Evolutionary conservation across 108 stramenopile genomes (phyloP), one percentile per base, ranked within the genome.

Genomic region (Nitzschia sp.): DNA sequence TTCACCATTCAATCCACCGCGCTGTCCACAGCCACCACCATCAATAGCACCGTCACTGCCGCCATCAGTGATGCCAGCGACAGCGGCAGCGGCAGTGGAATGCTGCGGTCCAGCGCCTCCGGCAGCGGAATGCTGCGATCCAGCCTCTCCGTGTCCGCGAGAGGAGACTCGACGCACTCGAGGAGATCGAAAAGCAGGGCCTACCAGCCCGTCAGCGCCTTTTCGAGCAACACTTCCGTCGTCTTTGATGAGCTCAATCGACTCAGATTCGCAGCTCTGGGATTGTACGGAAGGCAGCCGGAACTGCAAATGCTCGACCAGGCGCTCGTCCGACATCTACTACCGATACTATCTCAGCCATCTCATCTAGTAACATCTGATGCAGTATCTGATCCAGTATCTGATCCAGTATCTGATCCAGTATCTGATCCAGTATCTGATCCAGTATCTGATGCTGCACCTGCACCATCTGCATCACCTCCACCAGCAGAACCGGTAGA

Each of bases 201-300:
- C 4, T n/a, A 50, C 19, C 48, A 22, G 48, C 48, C 48, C 19
- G 21, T 16, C 19, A 50, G 48, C 21, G 48, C 19, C 21, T 16
- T 22, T 11, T 50, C 48, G 19, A 50, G 21, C 48, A 8, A 22
- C 4, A 21, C 48, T n/a, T 50, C 48, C 19, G 19, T n/a, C 4
- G 48, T 50, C 4, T 56, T 29, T 9, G 55, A 56, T 11, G 55
- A 56, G 31, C 21, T 56, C 6, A 56, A 56, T 29, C 23, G 27
- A 28, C 55, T 56, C 27, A 28, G n/a, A 29, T 56, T 56, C n/a
- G 4, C 11, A 5, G 8, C 9, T 15, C 31, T 56, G 27, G 55
- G 31, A 17, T 30, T 56, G 31, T 56, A 56, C 28, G 55, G 55
- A 21, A 22, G 55, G 9, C 26, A 50, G 4, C 9, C 9, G 27